Evolutionary conservation across 1,284 basidiomycete genomes (phyloP).

Genomic region (Irpex sp.): DNA sequence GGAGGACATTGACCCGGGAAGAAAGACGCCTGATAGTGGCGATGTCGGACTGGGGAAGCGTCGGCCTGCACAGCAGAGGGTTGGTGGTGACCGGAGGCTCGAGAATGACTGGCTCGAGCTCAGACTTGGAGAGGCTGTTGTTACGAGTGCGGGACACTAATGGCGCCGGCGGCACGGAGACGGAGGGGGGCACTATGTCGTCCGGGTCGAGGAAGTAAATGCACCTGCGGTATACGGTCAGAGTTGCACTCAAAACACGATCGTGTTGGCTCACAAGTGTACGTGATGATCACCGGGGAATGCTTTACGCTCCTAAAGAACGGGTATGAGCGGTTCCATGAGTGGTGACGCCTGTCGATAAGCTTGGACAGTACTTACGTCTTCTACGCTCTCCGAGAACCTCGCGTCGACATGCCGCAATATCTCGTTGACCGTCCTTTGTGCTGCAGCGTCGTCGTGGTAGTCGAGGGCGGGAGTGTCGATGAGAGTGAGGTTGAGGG

Average conservation of each 20-base stretch:
- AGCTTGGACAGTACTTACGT: constrained; percentile 46
- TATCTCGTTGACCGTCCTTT: constrained; percentile 58
- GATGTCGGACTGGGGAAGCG: constrained; percentile 77
- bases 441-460: constrained; percentile 53
- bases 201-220: constrained; percentile 81
- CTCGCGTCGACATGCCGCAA: constrained; percentile 63
- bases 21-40: constrained; percentile 88
- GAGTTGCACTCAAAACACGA: constrained; percentile 13
- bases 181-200: constrained; percentile 63
- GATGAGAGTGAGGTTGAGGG: constrained; percentile 64
- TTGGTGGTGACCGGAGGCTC: constrained; percentile 74
- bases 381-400: constrained; percentile 64
- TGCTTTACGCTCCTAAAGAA: constrained; percentile 59
- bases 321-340: constrained; percentile 5
- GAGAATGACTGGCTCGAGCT: constrained; percentile 70
- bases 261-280: constrained; percentile 60
- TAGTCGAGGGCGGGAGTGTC: constrained; percentile 78
- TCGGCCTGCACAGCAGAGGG: constrained; percentile 59
- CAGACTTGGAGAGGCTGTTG: constrained; percentile 65
- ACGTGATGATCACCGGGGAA: constrained; percentile 69
- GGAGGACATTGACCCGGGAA: constrained; percentile 91
- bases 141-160: constrained; percentile 60
- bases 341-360: constrained; percentile 1
- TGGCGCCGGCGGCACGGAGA: constrained; percentile 57
- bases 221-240: constrained; percentile 46